Percentiles rank a stretch among this genome's conserved stretches.
Conservation (phyloP, 495 filamentous ascomycete genomes). For the Penicillium macrosclerotiorum region DNA sequence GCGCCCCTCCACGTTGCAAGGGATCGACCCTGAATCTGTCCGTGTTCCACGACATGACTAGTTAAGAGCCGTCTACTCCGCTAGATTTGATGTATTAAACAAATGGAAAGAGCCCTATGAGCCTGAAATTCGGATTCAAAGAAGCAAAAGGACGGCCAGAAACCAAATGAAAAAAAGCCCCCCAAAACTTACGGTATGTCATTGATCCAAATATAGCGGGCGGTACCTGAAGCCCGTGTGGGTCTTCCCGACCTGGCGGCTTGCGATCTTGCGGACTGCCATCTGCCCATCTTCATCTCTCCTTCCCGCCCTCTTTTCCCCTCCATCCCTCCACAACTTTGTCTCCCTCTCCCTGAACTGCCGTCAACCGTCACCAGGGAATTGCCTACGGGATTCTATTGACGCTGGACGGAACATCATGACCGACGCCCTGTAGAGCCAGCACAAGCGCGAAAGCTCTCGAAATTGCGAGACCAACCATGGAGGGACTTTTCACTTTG, state of each 20-base stretch:
- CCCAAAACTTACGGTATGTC: not conserved
- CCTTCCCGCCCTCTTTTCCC: not conserved
- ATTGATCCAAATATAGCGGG: constrained; percentile 18
- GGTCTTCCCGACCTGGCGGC: constrained; percentile 6
- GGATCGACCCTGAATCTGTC: too few species aligned
- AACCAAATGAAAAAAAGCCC: not conserved
- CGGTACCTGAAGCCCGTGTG: constrained; percentile 20
- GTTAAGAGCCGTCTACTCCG: too few species aligned
- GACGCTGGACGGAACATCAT: constrained; percentile 16
- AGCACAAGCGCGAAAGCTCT: constrained; percentile 24
- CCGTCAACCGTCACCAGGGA: constrained; percentile 3
- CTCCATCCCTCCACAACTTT: not conserved
- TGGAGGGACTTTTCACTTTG: constrained; percentile 85
- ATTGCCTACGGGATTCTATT: too few species aligned
- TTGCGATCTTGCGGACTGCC: not conserved
- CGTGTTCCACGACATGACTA: too few species aligned
- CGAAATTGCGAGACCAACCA: constrained; percentile 31
- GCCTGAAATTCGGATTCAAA: not conserved
- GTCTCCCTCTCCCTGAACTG: constrained; percentile 1
- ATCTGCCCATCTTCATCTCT: constrained; percentile 2
- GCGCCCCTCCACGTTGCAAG: too few species aligned
- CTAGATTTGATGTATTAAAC: too few species aligned
- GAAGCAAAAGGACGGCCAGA: not conserved
- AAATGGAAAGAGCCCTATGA: too few species aligned
- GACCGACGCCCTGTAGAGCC: constrained; percentile 24